Base-by-base conservation (phyloP, 2,329 filamentous ascomycete genomes). In the Diplodia sapinea region DNA sequence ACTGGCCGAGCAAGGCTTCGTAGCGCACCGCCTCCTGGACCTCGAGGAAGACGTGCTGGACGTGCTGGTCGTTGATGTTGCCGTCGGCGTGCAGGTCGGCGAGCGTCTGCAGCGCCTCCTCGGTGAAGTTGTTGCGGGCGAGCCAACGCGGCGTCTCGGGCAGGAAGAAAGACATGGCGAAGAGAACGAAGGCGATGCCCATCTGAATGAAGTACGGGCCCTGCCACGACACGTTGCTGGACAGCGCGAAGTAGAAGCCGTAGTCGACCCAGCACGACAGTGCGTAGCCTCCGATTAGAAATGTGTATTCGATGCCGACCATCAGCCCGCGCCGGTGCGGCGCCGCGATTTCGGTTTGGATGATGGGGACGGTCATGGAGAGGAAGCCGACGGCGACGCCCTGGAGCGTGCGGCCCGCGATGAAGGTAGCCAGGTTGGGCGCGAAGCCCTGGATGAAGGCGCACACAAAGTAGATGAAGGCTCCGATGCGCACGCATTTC, bases 71-170 rank as follows among this genome's bases (percentile, higher is more conserved):
- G 33, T 77, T 68, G 2, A 69, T 78, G 55, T 81, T 72, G 4
- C 79, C 78, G 29, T 74, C 68, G 0, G 78, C 74, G 66, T 81
- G 79, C 1, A 81, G 70, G 66, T 81, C 79, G 11, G 79, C 79
- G n/a, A 81, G 72, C 0, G 78, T 80, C 65, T 79, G 79, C 6
- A 81, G 72, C 63, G 74, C 74, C 68, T 81, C 79, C 52, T 79
- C 62, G 73, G 75, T 75, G 63, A 79, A 80, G 0, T 78, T 79
- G 65, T 80, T 81, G 59, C 75, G 76, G 12, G 79, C 79, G 5
- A 82, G 72, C 79, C 80, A 82, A 50, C 78, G 74, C 20, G 79
- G 78, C 0, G 78, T 80, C 57, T 80, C 78, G 2, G 79, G 79
- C 1, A 79, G 72, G 70, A 78, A 76, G 68, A 78, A 78, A 0